These are phyloP conservation scores for Suhomyces choctaworum DNA, from an alignment of 1,139 yeast genomes.

Conservation along the genomic window DNA sequence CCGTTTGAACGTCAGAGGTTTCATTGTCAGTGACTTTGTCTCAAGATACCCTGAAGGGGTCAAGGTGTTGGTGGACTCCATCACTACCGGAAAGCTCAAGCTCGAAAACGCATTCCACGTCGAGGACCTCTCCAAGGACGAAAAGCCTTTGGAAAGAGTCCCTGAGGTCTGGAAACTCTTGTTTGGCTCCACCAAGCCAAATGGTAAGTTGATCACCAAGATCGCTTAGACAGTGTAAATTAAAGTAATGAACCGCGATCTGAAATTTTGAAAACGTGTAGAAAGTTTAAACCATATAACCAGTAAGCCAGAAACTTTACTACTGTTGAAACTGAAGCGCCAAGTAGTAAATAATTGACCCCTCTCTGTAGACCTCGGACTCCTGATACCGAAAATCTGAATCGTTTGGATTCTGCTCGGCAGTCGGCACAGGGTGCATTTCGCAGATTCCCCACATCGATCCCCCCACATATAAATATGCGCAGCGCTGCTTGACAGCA, in stretches of 20 bases:
- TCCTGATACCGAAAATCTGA: no score
- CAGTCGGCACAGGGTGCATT: slow-evolving; percentile 6
- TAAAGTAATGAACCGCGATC: no score
- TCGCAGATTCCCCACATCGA: slow-evolving; percentile 1
- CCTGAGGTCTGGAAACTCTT: slow-evolving; percentile 33
- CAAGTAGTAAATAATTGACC: no score
- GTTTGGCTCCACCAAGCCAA: slow-evolving; percentile 33
- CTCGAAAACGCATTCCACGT: slow-evolving; percentile 24
- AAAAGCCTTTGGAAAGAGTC: slow-evolving; percentile 24
- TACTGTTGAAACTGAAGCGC: no score
- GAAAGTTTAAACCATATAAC: no score
- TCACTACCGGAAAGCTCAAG: slow-evolving; percentile 44
- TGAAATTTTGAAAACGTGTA: no score
- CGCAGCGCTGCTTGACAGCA: no score
- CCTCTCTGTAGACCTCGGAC: no score
- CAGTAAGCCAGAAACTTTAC: no score
- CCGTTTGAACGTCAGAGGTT: slow-evolving; percentile 51
- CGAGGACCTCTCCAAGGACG: slow-evolving; percentile 27
- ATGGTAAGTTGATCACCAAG: slow-evolving; percentile 40
- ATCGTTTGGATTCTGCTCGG: no score
- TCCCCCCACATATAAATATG: no score
- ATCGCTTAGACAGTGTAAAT: slow-evolving; percentile 19
- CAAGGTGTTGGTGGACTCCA: slow-evolving; percentile 30
- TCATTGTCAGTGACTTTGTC: slow-evolving; percentile 42
- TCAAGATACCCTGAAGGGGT: slow-evolving; percentile 39